A percentile compares a stretch with the other conserved stretches of the same genome.
These are phyloP conservation scores for Ceratocystis diversiconidia DNA, from an alignment of 2,329 filamentous ascomycete genomes.

Conservation along the genomic window DNA sequence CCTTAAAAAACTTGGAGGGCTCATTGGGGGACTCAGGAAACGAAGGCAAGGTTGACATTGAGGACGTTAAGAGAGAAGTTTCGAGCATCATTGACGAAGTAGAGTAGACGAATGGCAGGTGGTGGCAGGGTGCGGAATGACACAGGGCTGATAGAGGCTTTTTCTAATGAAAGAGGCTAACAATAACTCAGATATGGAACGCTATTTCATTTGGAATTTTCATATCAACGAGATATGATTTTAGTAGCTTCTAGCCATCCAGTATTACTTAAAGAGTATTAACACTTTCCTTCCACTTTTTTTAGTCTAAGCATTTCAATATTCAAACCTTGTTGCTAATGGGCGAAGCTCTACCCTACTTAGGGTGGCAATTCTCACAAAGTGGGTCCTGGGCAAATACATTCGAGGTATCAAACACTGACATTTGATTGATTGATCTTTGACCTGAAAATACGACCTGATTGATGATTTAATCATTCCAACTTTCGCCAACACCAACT, in stretches of 20 bases:
- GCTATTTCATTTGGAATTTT: too few species aligned
- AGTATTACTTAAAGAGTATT: too few species aligned
- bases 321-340: not conserved
- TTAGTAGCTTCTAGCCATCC: too few species aligned
- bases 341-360: not conserved
- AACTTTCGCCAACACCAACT: not conserved
- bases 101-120: not conserved
- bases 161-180: not conserved
- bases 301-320: not conserved
- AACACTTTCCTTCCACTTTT: too few species aligned
- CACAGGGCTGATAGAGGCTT: not conserved
- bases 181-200: too few species aligned
- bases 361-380: conserved; percentile 7
- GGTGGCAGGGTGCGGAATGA: not conserved
- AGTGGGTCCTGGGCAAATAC: conserved; percentile 7
- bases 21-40: not conserved
- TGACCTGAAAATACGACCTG: not conserved
- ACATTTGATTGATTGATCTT: not conserved
- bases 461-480: not conserved
- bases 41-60: not conserved
- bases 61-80: conserved; percentile 6
- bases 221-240: too few species aligned
- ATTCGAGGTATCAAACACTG: not conserved
- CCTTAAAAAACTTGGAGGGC: conserved; percentile 1
- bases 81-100: conserved; percentile 9